A percentile compares a stretch with the other conserved stretches of the same genome.
Conservation (phyloP, 768 basidiomycete species). For the Naganishia friedmannii region DNA sequence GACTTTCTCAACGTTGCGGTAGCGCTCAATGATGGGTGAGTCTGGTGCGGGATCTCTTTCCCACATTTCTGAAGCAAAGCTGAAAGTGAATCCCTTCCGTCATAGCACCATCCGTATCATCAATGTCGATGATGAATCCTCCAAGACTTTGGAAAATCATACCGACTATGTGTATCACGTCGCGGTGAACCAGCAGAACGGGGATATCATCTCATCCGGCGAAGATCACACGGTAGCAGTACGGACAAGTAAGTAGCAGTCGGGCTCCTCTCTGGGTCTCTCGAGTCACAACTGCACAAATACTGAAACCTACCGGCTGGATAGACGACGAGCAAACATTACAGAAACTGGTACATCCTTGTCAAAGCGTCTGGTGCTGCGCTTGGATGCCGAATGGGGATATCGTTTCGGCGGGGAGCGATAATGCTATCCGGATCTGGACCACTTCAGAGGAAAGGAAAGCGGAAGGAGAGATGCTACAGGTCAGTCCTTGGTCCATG, state of each 20-base stretch:
- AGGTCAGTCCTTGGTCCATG: conserved; percentile 33
- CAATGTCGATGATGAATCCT: conserved; percentile 35
- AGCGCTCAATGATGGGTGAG: conserved; percentile 49
- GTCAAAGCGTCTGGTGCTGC: conserved; percentile 49
- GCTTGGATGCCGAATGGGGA: conserved; percentile 45
- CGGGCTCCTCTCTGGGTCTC: background rate
- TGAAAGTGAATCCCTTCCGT: background rate
- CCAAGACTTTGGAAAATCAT: conserved; percentile 37
- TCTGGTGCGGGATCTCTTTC: background rate
- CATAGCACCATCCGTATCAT: conserved; percentile 39
- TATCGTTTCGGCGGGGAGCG: conserved; percentile 46
- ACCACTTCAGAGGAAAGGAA: conserved; percentile 32
- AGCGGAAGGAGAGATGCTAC: conserved; percentile 29
- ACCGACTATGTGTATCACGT: conserved; percentile 47
- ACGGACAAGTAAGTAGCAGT: conserved; percentile 1
- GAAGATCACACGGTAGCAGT: conserved; percentile 44
- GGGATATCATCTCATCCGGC: conserved; percentile 39
- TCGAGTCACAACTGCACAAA: background rate
- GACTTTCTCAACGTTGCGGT: conserved; percentile 34
- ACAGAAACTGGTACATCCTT: conserved; percentile 43
- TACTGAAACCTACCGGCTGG: conserved; percentile 23
- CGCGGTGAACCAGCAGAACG: background rate
- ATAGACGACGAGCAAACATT: conserved; percentile 24
- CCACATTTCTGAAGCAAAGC: background rate
- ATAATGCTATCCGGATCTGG: conserved; percentile 42